A percentile compares a stretch with the other conserved stretches of the same genome.
Conservation (phyloP, 495 filamentous ascomycete genomes). For the Chaetomium tenue region DNA sequence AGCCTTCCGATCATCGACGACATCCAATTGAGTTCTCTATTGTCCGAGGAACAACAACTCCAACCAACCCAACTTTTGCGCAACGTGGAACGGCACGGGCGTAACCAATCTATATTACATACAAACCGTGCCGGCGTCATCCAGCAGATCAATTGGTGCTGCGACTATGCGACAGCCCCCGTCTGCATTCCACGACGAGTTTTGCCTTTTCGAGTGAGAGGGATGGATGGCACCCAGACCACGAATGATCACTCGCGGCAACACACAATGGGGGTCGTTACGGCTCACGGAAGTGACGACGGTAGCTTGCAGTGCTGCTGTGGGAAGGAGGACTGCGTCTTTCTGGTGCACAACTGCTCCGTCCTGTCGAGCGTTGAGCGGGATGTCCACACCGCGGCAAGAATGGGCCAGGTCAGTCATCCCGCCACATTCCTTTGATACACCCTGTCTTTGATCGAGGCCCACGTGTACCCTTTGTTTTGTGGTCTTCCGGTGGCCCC, state of each 20-base stretch:
- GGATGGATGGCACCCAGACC: slow-evolving; percentile 26
- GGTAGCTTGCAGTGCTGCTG: slow-evolving; percentile 67
- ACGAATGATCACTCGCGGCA: slow-evolving; percentile 14
- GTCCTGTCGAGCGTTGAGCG: slow-evolving; percentile 78
- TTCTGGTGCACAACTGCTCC: slow-evolving; percentile 72
- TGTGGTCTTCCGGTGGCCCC: not conserved
- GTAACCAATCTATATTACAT: not conserved
- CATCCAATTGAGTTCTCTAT: too few species aligned
- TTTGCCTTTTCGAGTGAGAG: slow-evolving; percentile 25
- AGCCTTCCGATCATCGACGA: not conserved
- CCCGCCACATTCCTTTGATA: slow-evolving; percentile 22
- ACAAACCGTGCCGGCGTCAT: not conserved
- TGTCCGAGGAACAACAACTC: too few species aligned
- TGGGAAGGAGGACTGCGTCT: slow-evolving; percentile 74
- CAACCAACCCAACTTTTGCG: too few species aligned
- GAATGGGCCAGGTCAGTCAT: slow-evolving; percentile 77
- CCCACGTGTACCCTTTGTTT: slow-evolving; percentile 13
- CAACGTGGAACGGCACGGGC: too few species aligned
- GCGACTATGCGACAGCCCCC: slow-evolving; percentile 26
- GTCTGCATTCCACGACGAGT: slow-evolving; percentile 9
- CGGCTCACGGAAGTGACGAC: slow-evolving; percentile 18
- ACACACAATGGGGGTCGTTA: slow-evolving; percentile 24
- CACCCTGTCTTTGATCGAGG: slow-evolving; percentile 19
- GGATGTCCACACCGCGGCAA: slow-evolving; percentile 79
- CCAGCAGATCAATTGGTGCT: not conserved